These are phyloP conservation scores for peach (Prunus persica) DNA, from an alignment of 306 rosid species.

Conservation along the genomic window DNA sequence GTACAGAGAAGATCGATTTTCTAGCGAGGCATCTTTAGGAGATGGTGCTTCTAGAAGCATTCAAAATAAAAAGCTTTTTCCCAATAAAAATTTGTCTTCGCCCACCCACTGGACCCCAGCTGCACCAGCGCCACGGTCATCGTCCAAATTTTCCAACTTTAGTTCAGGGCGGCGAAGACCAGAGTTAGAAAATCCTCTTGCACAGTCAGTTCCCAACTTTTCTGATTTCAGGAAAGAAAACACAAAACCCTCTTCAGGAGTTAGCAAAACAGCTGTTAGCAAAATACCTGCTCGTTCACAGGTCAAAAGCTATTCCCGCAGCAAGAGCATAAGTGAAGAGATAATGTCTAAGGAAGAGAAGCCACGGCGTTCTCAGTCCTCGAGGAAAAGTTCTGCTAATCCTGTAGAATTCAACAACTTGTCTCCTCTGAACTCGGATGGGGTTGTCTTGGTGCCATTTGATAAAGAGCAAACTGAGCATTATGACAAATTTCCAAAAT, in stretches of 20 bases:
- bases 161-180: slow-evolving; percentile 66
- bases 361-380: slow-evolving; percentile 52
- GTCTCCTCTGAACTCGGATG: slow-evolving; percentile 56
- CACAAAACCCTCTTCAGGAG: slow-evolving; percentile 77
- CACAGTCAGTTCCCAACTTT: slow-evolving; percentile 92
- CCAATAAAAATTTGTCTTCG: slow-evolving; percentile 51
- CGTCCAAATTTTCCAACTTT: slow-evolving; percentile 45
- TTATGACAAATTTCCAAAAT: slow-evolving; percentile 42
- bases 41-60: slow-evolving; percentile 46
- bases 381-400: slow-evolving; percentile 61
- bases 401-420: slow-evolving; percentile 60
- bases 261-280: slow-evolving; percentile 57
- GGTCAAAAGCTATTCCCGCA: slow-evolving; percentile 60
- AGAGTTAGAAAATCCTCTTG: slow-evolving; percentile 66
- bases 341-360: slow-evolving; percentile 66
- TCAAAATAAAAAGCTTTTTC: slow-evolving; percentile 55
- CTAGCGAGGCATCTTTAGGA: slow-evolving; percentile 38
- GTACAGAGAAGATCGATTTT: slow-evolving; percentile 37
- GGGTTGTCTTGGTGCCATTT: slow-evolving; percentile 58
- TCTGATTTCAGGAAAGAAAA: slow-evolving; percentile 96
- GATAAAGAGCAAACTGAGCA: slow-evolving; percentile 65
- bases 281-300: slow-evolving; percentile 63
- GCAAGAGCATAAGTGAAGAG: slow-evolving; percentile 71
- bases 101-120: slow-evolving; percentile 54
- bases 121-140: slow-evolving; percentile 49